Percentiles rank a stretch among this genome's conserved stretches.
These are phyloP conservation scores for Ceratocystis destructans DNA, from an alignment of 2,329 filamentous ascomycete species.

Conservation along the genomic window DNA sequence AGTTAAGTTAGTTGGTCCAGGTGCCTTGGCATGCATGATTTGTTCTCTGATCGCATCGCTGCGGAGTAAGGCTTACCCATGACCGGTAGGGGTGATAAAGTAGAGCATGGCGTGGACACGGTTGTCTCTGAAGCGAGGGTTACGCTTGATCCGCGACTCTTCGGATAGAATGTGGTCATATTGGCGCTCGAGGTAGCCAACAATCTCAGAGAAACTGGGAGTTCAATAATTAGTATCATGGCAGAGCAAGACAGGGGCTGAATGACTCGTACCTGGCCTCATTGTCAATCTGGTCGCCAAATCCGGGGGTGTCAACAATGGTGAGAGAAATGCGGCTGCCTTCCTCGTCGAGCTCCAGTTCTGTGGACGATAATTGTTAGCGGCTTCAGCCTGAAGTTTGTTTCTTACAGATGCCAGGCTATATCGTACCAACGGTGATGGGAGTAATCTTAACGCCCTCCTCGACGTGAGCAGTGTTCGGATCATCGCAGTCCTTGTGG, in stretches of 20 bases:
- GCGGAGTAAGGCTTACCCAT: constrained; percentile 48
- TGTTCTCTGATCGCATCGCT: neutral
- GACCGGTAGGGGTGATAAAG: constrained; percentile 97
- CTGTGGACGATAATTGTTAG: constrained; percentile 32
- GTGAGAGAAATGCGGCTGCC: constrained; percentile 95
- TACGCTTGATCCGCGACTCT: constrained; percentile 99
- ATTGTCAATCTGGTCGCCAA: constrained; percentile 98
- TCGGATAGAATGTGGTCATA: constrained; percentile 98
- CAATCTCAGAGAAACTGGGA: constrained; percentile 83
- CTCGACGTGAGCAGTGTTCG: constrained; percentile 76
- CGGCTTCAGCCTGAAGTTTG: neutral
- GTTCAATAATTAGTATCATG: neutral
- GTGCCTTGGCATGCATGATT: neutral
- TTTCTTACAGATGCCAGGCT: neutral
- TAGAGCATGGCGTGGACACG: constrained; percentile 96
- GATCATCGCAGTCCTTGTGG: constrained; percentile 88
- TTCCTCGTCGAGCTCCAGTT: constrained; percentile 93
- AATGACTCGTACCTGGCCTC: constrained; percentile 65
- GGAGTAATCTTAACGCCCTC: constrained; percentile 98
- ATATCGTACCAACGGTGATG: constrained; percentile 71
- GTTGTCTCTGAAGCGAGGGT: constrained; percentile 98
- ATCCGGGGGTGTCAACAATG: constrained; percentile 95
- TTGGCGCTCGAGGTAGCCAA: constrained; percentile 96
- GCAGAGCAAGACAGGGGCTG: neutral
- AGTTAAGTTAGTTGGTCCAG: constrained; percentile 19